Evolutionary conservation across 2,329 filamentous ascomycete genomes (phyloP).

Genomic region (Aspergillus awamori): DNA sequence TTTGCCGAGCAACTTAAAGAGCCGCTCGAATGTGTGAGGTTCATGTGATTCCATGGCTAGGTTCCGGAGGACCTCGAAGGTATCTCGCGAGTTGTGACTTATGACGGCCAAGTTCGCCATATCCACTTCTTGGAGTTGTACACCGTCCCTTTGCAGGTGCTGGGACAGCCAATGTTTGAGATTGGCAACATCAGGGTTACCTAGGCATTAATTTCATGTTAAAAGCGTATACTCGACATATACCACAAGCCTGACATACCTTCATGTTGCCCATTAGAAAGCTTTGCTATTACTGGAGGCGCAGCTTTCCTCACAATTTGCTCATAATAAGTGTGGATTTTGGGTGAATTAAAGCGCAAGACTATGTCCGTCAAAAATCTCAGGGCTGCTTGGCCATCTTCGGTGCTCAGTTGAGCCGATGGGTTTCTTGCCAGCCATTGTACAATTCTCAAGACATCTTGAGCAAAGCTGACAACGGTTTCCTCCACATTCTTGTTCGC

Average conservation of each 20-base stretch:
- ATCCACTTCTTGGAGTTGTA: neutral
- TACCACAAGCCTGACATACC: neutral
- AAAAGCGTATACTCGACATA: neutral
- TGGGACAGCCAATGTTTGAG: neutral
- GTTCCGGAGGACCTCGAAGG: slow-evolving; percentile 4
- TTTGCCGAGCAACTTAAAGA: slow-evolving; percentile 11
- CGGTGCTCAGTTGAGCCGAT: neutral
- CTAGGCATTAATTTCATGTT: neutral
- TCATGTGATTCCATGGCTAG: neutral
- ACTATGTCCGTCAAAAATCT: neutral
- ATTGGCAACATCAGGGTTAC: neutral
- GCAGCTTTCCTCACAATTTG: too few species aligned
- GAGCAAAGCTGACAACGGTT: neutral
- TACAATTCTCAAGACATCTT: neutral
- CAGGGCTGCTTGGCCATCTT: neutral
- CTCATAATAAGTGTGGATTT: too few species aligned
- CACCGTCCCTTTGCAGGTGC: neutral
- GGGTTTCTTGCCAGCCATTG: neutral
- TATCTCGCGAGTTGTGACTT: slow-evolving; percentile 1
- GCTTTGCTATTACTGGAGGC: too few species aligned
- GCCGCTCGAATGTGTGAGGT: neutral
- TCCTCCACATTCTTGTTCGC: neutral
- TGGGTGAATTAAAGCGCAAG: too few species aligned
- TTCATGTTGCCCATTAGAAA: too few species aligned
- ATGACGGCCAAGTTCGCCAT: slow-evolving; percentile 1